Evolutionary conservation across 2,329 filamentous ascomycete genomes (phyloP), one percentile per base, ranked within the genome.

Genomic region (Beauveria medogensis): DNA sequence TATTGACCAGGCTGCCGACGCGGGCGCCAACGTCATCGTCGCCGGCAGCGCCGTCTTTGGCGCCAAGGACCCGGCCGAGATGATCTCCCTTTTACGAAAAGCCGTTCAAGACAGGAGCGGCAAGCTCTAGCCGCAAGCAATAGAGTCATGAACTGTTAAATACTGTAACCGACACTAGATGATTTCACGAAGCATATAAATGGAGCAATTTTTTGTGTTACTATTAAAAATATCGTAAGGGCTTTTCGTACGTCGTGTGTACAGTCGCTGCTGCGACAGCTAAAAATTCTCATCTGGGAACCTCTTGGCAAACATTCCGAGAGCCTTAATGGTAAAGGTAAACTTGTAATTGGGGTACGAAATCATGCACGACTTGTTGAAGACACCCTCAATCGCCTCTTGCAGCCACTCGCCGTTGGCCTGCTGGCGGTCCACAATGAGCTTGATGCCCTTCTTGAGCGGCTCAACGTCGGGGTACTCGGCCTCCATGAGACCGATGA

Each of bases 301-400:
- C 64, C 80, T 84, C 67, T 78, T 82, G 5, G 88, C 85, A 79
- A 91, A 99, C 84, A 97, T 88, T 5, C 94, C 94, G 65, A 99
- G 74, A 2, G 94, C 94, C 77, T 95, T 96, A 71, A 97, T 89
- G 1, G 93, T 87, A 75, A 97, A 99, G 62, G 89, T 90, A 73
- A 96, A 94, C 78, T 97, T 99, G 80, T 99, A 99, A 79, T 99
- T 99, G 48, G 93, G 93, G 71, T 99, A 99, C 0, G 91, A 94
- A 66, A 99, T 99, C 91, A 97, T 97, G 80, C 93, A 97, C 69
- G 88, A 94, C 79, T 97, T 96, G 77, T 99, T 99, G 77, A 99
- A 99, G 12, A 99, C 94, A 2, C 94, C 94, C 73, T 99, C 94
- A 68, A 99, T 97, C 1, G 89, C 88, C 74, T 97, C 94, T 72